A percentile compares a stretch with the other conserved stretches of the same genome.
Evolutionary conservation across 768 basidiomycete species (phyloP).

Genomic region (Lentinula edodes): DNA sequence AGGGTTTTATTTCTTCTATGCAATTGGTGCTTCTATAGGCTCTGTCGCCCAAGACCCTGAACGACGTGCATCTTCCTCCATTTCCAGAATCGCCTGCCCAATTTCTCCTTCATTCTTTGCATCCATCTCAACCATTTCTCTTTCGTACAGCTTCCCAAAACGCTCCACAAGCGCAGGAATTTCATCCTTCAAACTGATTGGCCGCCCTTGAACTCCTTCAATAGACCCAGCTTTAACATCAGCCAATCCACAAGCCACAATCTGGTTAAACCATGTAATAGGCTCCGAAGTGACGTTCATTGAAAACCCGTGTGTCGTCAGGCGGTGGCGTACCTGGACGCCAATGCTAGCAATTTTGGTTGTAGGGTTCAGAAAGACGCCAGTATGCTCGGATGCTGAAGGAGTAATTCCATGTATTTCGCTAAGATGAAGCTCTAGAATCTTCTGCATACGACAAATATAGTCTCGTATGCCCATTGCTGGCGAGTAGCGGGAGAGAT

Average conservation of each 20-base stretch:
- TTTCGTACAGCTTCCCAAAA: conserved; percentile 43
- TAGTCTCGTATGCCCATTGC: conserved; percentile 72
- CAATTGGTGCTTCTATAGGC: conserved; percentile 1
- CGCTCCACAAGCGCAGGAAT: conserved; percentile 42
- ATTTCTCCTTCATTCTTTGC: conserved; percentile 38
- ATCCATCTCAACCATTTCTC: conserved; percentile 42
- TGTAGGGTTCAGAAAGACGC: conserved; percentile 75
- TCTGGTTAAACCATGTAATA: conserved; percentile 74
- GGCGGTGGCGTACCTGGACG: conserved; percentile 89
- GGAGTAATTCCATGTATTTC: conserved; percentile 54
- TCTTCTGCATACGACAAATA: conserved; percentile 75
- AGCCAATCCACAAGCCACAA: conserved; percentile 87
- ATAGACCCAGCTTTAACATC: conserved; percentile 78
- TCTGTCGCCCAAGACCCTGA: conserved; percentile 35
- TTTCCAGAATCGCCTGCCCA: conserved; percentile 36
- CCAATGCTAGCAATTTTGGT: conserved; percentile 95
- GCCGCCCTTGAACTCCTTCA: conserved; percentile 34
- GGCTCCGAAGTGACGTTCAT: conserved; percentile 86
- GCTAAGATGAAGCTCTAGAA: conserved; percentile 58
- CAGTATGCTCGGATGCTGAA: conserved; percentile 74
- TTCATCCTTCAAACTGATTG: conserved; percentile 42
- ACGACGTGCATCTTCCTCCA: conserved; percentile 39
- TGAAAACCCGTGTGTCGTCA: conserved; percentile 94
- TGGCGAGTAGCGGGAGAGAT: conserved; percentile 76
- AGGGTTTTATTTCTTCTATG: background rate